Evolutionary conservation across 768 basidiomycete genomes (phyloP), one percentile per base, ranked within the genome.

Genomic region (Kwoniella pini): DNA sequence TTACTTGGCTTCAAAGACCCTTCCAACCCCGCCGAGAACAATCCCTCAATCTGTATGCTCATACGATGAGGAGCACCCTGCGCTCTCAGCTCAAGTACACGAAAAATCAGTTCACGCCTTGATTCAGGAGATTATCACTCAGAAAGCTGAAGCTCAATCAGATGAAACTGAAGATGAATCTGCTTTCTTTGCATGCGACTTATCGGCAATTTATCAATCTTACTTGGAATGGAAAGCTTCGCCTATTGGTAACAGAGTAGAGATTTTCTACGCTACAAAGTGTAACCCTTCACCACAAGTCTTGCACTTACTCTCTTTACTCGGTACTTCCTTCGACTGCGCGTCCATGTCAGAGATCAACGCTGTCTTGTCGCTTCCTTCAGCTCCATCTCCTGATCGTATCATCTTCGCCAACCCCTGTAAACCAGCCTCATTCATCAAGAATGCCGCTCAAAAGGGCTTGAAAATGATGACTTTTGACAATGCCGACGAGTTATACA

Each of bases 381-480:
- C 59, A 4, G 72, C 71, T 33, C 84, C 95, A 52, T 83, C 85
- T 46, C 86, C 94, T 3, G 83, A 84, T 54, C 85, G 88, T 59
- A 89, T 99, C 82, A 91, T 98, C 75, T 99, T 92, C 72, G 96
- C 96, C 65, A 99, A 99, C 80, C 96, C 96, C 0, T 98, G 96
- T 87, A 99, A 99, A 81, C 90, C 96, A 1, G 83, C 85, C 11
- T 95, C 92, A 0, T 97, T 94, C 81, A 84, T 99, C 70, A 89
- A 93, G 49, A 85, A 86, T 69, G 90, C 96, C 15, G 86, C 87
- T 40, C 86, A 84, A 69, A 79, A 82, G 30, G 87, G 89, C 21
- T 94, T 98, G 53, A 84, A 91, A 74, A 86, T 84, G 81, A 96
- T 97, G 95, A 97, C 95, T 4, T 99, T 99, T 76, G 96, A 99